phyloP scores from a whole-genome alignment of 441 rosid species.

The Syzygium malaccense region DNA sequence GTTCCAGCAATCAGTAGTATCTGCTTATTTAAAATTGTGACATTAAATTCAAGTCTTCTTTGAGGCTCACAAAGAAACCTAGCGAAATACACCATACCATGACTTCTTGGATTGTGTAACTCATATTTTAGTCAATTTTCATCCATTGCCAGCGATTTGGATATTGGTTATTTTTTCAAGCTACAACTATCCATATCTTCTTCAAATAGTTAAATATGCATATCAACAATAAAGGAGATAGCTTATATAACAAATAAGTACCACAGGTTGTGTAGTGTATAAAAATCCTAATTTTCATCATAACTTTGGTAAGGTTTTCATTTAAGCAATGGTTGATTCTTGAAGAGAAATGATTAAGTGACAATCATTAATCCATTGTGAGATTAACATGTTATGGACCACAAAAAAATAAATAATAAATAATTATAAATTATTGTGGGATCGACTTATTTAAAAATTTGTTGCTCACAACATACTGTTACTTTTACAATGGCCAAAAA shows the following conservation, averaged over 20 bases:
- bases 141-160: neutral
- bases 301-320: neutral
- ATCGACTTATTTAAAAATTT: too few species aligned
- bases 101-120: neutral
- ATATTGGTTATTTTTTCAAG: neutral
- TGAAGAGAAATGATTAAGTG: too few species aligned
- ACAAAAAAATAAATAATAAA: too few species aligned
- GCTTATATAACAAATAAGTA: neutral
- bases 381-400: too few species aligned
- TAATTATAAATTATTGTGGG: too few species aligned
- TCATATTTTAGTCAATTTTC: neutral
- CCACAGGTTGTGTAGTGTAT: neutral
- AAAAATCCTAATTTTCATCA: neutral
- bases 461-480: too few species aligned
- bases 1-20: neutral
- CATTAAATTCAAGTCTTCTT: neutral
- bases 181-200: neutral
- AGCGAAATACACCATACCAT: neutral
- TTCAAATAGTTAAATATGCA: neutral
- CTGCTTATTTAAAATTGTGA: neutral
- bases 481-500: too few species aligned
- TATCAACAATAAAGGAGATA: neutral
- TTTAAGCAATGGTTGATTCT: neutral
- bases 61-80: neutral
- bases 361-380: too few species aligned